Conservation (phyloP, 179 eudicot species). For the Carnegiea gigantea region DNA sequence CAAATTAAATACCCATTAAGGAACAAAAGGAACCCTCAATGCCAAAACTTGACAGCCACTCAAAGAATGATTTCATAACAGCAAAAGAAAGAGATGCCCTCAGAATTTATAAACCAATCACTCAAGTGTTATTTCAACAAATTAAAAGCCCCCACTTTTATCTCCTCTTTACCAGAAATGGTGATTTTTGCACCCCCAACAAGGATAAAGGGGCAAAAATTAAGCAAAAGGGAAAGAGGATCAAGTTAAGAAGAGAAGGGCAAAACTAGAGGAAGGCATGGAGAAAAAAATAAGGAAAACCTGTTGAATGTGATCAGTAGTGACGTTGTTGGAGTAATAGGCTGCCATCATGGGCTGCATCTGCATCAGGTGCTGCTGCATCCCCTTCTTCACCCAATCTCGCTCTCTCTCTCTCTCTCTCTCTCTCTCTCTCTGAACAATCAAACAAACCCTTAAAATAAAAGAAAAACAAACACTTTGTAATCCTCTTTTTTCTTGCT, state of each 20-base stretch:
- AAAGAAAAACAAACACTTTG: too few species aligned
- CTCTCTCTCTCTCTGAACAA: background rate
- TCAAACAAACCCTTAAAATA: background rate
- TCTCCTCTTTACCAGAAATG: slow-evolving; percentile 16
- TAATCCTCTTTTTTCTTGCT: background rate
- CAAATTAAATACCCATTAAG: background rate
- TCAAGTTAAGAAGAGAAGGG: background rate
- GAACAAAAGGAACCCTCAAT: background rate
- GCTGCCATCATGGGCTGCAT: slow-evolving; percentile 99
- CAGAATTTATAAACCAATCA: background rate
- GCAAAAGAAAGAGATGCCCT: background rate
- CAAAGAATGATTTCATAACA: slow-evolving; percentile 15
- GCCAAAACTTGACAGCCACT: slow-evolving; percentile 20
- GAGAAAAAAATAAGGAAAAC: slow-evolving; percentile 9
- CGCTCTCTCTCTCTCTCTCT: too few species aligned
- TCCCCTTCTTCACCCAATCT: slow-evolving; percentile 25
- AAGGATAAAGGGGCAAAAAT: background rate
- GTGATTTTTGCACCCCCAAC: slow-evolving; percentile 2
- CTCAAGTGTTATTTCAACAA: slow-evolving; percentile 13
- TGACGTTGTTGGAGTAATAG: slow-evolving; percentile 88
- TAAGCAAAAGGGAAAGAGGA: background rate
- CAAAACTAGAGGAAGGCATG: background rate
- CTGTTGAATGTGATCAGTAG: slow-evolving; percentile 93
- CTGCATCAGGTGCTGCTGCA: slow-evolving; percentile 99
- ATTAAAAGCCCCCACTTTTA: background rate